Conservation (phyloP, 345 rosid species). For the Eucalyptus globulus region DNA sequence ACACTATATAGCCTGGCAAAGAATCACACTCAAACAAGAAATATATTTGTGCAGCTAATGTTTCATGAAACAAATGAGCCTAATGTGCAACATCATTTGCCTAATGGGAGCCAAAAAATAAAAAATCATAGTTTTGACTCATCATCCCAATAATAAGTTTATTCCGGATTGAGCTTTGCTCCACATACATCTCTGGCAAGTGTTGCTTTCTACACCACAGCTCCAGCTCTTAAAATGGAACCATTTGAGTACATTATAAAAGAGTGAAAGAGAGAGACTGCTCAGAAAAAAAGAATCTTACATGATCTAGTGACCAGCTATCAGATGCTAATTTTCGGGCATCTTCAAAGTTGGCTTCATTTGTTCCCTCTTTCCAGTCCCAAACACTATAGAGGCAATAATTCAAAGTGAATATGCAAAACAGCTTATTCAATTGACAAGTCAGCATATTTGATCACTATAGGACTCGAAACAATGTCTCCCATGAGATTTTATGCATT, state of each 20-base stretch:
- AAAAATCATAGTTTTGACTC: background rate
- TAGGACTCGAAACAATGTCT: background rate
- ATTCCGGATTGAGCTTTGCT: background rate
- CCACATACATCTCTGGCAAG: background rate
- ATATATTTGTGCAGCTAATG: background rate
- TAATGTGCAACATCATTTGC: background rate
- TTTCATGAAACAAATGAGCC: background rate
- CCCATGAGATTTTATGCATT: background rate
- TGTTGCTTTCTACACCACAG: background rate
- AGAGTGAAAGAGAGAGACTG: background rate
- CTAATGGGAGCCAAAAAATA: background rate
- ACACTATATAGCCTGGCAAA: background rate
- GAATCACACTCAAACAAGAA: background rate
- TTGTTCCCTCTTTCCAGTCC: slow-evolving; percentile 67
- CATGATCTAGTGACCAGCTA: slow-evolving; percentile 61
- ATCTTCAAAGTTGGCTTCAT: slow-evolving; percentile 49
- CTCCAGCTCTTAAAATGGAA: background rate
- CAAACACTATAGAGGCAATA: slow-evolving; percentile 40
- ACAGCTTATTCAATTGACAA: background rate
- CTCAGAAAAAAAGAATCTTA: background rate
- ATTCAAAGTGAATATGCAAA: background rate
- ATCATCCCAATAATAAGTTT: background rate
- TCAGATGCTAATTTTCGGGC: slow-evolving; percentile 79
- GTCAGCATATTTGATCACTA: background rate
- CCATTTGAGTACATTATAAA: background rate